Evolutionary conservation across 345 rosid genomes (phyloP).

Genomic region (Schrenkiella parvula): DNA sequence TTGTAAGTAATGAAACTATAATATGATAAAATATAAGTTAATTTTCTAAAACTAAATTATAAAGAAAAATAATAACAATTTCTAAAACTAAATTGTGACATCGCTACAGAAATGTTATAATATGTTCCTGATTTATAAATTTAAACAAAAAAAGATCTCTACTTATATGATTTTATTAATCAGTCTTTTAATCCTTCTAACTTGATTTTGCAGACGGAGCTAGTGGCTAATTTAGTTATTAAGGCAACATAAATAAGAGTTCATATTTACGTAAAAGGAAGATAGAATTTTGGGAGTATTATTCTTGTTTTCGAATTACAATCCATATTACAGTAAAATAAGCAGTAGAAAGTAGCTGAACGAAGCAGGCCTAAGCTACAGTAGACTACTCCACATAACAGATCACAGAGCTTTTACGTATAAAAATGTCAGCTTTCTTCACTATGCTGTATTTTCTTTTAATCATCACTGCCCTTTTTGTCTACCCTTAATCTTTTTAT

Average conservation of each 20-base stretch:
- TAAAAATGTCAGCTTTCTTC: conserved; percentile 29
- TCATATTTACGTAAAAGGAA: not conserved
- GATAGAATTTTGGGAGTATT: not conserved
- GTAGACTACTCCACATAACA: conserved; percentile 22
- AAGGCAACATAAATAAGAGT: not conserved
- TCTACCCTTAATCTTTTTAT: conserved; percentile 14
- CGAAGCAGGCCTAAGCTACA: conserved; percentile 24
- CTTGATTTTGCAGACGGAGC: no score
- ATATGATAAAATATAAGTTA: no score
- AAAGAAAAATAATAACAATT: no score
- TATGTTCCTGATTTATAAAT: no score
- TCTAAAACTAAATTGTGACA: no score
- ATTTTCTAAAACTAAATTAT: no score
- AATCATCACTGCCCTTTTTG: conserved; percentile 28
- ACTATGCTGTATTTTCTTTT: conserved; percentile 16
- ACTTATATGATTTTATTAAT: no score
- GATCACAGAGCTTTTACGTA: conserved; percentile 26
- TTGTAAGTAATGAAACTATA: no score
- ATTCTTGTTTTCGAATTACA: not conserved
- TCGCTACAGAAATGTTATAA: no score
- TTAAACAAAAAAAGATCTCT: no score
- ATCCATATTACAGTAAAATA: not conserved
- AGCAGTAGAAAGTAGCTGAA: conserved; percentile 24
- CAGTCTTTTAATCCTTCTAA: no score
- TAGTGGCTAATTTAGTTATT: no score